These are phyloP conservation scores for Baudoinia panamericana DNA, from an alignment of 495 filamentous ascomycete species.

Conservation along the genomic window DNA sequence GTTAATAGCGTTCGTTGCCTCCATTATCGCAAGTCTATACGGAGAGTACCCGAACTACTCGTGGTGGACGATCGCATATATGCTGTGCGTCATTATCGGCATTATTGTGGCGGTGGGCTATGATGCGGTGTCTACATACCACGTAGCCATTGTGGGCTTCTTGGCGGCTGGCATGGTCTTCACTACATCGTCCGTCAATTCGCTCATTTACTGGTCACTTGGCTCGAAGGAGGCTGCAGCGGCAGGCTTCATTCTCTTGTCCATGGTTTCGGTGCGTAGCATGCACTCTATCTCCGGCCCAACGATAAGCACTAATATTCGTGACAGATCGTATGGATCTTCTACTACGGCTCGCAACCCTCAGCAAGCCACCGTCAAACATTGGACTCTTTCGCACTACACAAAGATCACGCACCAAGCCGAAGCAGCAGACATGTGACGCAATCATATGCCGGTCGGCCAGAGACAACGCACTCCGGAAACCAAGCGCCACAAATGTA, in stretches of 20 bases:
- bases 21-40: conserved; percentile 57
- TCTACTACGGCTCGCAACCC: conserved; percentile 91
- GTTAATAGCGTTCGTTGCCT: conserved; percentile 80
- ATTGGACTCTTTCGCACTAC: conserved; percentile 87
- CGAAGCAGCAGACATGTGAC: conserved; percentile 46
- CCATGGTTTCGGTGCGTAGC: conserved; percentile 72
- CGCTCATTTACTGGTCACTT: conserved; percentile 56
- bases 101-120: conserved; percentile 68
- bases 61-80: conserved; percentile 83
- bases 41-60: conserved; percentile 61
- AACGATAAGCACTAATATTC: neutral
- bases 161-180: conserved; percentile 69
- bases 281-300: neutral
- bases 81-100: conserved; percentile 68
- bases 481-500: conserved; percentile 84
- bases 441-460: conserved; percentile 53
- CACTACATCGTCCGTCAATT: conserved; percentile 70
- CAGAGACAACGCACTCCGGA: conserved; percentile 62
- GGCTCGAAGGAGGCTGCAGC: conserved; percentile 71
- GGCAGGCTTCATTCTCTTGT: conserved; percentile 88
- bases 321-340: conserved; percentile 89
- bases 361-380: conserved; percentile 78
- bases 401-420: conserved; percentile 62
- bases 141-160: conserved; percentile 86
- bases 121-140: conserved; percentile 70